These are phyloP conservation scores for Mallotus nudiflorus DNA, from an alignment of 345 rosid species.

Conservation along the genomic window DNA sequence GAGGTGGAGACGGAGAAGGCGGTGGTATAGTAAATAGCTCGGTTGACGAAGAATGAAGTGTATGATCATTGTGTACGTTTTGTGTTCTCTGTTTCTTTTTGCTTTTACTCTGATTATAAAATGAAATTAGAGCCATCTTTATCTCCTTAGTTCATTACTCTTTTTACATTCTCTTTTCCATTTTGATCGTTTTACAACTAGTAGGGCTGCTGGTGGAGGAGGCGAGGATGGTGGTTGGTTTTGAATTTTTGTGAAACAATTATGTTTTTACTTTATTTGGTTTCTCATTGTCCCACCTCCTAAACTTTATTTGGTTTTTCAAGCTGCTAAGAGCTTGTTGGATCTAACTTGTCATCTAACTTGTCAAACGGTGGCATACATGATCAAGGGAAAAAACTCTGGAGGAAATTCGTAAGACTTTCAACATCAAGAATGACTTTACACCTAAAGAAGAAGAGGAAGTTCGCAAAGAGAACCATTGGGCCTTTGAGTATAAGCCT, in stretches of 20 bases:
- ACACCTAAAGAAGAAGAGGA: too few species aligned
- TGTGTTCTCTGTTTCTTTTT: constrained; percentile 58
- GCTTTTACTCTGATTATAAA: constrained; percentile 54
- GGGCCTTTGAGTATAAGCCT: too few species aligned
- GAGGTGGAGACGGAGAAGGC: constrained; percentile 57
- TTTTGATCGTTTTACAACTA: constrained; percentile 15
- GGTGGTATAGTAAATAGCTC: constrained; percentile 36
- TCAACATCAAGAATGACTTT: too few species aligned
- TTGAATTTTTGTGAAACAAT: constrained; percentile 17
- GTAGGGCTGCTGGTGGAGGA: constrained; percentile 35
- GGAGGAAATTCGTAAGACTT: too few species aligned
- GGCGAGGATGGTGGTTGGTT: constrained; percentile 40
- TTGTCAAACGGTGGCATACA: too few species aligned
- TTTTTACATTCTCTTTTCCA: constrained; percentile 53
- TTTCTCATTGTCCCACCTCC: too few species aligned
- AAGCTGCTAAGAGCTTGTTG: too few species aligned
- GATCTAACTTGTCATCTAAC: too few species aligned
- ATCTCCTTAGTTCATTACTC: constrained; percentile 68
- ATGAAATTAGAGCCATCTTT: constrained; percentile 61
- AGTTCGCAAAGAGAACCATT: too few species aligned
- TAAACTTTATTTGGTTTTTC: too few species aligned
- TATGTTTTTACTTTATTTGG: too few species aligned
- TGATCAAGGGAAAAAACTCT: too few species aligned
- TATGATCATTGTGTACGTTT: constrained; percentile 20
- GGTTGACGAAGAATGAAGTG: constrained; percentile 11